Base-by-base conservation (phyloP, 2,329 filamentous ascomycete species). In the Colletotrichum sp. region DNA sequence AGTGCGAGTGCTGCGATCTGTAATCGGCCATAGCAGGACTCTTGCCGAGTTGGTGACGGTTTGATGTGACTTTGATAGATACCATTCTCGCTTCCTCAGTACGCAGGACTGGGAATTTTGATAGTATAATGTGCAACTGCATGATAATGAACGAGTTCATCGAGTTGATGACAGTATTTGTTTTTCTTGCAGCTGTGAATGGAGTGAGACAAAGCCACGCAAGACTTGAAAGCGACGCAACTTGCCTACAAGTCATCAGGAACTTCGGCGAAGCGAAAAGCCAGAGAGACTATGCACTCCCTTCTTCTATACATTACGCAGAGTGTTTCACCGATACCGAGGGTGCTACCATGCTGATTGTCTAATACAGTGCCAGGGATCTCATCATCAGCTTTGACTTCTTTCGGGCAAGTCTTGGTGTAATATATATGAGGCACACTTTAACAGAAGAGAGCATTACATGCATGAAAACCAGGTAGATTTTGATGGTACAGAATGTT, bases 1-100 rank as follows among this genome's bases (percentile, higher is more conserved):
- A 52, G 43, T 52, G 43, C 43, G 43, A 52, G 43, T 52, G 43
- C 43, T 52, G 43, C 43, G 43, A 52, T 52, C 43, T 21, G n/a
- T 52, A 13, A 52, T 21, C n/a, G 43, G n/a, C 3, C 3, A 24
- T 21, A 52, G 10, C n/a, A 21, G n/a, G 6, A 13, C n/a, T 21
- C 43, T 52, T 13, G 43, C 43, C 10, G n/a, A 52, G n/a, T 52
- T 21, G n/a, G n/a, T 13, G 12, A 21, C 2, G 18, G 9, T n/a
- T 48, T 12, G 38, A 48, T 48, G 12, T 3, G n/a, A 52, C 6
- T 52, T 52, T 52, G n/a, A 21, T 21, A 24, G n/a, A 52, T 52
- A 52, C n/a, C 43, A 21, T 21, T 52, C 43, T 21, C n/a, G 10
- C 43, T 52, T 52, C n/a, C 43, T 52, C 43, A 24, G 3, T 4